Evolutionary conservation across 2,329 filamentous ascomycete genomes (phyloP).

Genomic region (Xylariaceae sp.): DNA sequence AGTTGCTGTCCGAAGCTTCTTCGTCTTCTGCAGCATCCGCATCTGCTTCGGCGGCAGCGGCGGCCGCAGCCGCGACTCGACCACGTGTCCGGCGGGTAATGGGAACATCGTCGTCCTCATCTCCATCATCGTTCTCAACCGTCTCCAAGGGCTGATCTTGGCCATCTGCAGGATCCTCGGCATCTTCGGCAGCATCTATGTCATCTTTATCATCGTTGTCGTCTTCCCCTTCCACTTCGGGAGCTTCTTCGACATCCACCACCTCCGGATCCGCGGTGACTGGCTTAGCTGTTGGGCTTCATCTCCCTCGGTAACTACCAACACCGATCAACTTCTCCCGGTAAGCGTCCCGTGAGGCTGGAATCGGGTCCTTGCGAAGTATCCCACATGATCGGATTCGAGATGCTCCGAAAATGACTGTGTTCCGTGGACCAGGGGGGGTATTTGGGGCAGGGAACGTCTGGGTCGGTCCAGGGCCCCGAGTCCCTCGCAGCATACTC

Average conservation of each 20-base stretch:
- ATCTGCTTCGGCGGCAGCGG: conserved; percentile 10
- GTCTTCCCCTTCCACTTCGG: conserved; percentile 19
- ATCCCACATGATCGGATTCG: too few relatives aligned
- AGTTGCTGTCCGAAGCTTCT: conserved; percentile 16
- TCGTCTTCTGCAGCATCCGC: conserved; percentile 11
- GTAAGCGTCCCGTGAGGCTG: too few relatives aligned
- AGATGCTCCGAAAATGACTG: too few relatives aligned
- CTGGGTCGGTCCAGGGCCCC: too few relatives aligned
- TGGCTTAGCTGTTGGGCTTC: too few relatives aligned
- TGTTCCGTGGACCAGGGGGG: too few relatives aligned
- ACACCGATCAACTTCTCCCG: too few relatives aligned
- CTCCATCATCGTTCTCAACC: conserved; percentile 27
- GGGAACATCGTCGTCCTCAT: conserved; percentile 43
- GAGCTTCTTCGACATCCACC: conserved; percentile 17
- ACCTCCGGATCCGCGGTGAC: conserved; percentile 23
- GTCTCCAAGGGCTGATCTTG: conserved; percentile 25
- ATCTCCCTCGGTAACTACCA: too few relatives aligned
- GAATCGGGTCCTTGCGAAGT: too few relatives aligned
- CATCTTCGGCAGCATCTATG: conserved; percentile 3
- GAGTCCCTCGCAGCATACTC: too few relatives aligned
- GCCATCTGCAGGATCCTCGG: conserved; percentile 5
- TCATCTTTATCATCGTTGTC: conserved; percentile 9
- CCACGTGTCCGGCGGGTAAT: conserved; percentile 38
- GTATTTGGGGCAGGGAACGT: too few relatives aligned
- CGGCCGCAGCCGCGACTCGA: conserved; percentile 6